These are phyloP conservation scores for Ramularia collo-cygni DNA, from an alignment of 2,329 filamentous ascomycete species.

Conservation along the genomic window DNA sequence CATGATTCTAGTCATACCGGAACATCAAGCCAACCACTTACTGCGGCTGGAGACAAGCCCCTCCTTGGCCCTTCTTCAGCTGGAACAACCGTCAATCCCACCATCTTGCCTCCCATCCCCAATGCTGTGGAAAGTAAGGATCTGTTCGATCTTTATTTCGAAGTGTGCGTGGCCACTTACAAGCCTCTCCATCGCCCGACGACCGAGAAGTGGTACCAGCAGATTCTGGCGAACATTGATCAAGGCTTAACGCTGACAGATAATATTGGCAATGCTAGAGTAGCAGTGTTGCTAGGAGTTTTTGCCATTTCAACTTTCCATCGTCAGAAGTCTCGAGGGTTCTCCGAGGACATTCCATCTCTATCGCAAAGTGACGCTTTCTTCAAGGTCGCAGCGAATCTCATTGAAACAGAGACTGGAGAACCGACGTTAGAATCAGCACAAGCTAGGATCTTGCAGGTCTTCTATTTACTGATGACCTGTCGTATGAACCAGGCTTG, in stretches of 20 bases:
- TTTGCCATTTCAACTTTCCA: slow-evolving; percentile 10
- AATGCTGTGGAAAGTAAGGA: too few relatives aligned
- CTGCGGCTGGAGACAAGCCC: slow-evolving; percentile 47
- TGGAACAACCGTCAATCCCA: slow-evolving; percentile 33
- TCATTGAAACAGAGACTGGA: slow-evolving; percentile 12
- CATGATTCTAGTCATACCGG: slow-evolving; percentile 27
- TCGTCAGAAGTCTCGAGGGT: slow-evolving; percentile 35
- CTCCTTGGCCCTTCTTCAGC: slow-evolving; percentile 31
- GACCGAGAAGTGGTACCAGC: slow-evolving; percentile 43
- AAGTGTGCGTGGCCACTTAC: slow-evolving; percentile 55
- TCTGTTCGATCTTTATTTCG: slow-evolving; percentile 50
- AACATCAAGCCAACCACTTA: slow-evolving; percentile 43
- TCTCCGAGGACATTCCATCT: slow-evolving; percentile 29
- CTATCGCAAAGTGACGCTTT: not conserved
- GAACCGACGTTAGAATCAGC: slow-evolving; percentile 9
- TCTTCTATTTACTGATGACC: slow-evolving; percentile 14
- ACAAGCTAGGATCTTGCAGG: slow-evolving; percentile 15
- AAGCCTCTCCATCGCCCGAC: slow-evolving; percentile 51
- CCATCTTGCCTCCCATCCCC: slow-evolving; percentile 35
- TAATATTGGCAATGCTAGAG: slow-evolving; percentile 38
- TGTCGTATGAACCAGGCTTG: slow-evolving; percentile 29
- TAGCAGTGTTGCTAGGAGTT: slow-evolving; percentile 17
- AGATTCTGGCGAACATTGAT: slow-evolving; percentile 14
- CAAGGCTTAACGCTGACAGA: slow-evolving; percentile 31
- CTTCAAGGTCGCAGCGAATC: slow-evolving; percentile 1